Base-by-base conservation (phyloP, 1,139 yeast genomes). In the Yamadazyma taylorii region DNA sequence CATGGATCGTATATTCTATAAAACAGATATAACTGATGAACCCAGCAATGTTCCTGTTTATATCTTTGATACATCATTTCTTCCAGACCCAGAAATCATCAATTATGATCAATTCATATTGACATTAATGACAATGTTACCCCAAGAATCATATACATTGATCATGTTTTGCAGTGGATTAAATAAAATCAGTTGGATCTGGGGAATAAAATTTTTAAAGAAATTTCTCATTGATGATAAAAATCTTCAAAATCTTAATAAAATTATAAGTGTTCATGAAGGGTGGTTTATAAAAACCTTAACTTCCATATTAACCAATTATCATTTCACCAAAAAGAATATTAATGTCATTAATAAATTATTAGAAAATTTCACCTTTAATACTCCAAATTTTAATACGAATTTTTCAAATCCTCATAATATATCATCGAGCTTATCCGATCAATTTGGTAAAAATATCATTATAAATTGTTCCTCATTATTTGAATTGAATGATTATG, bases 211-310 rank as follows among this genome's bases (percentile, higher is more conserved):
- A 52, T 81, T 90, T 44, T 78, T 87, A 51, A 78, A 85, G 47
- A 64, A 75, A 49, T 73, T 92, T 32, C 80, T 90, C n/a, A 72
- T 73, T 11, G 68, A 55, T 39, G 50, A 53, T 27, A 33, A 45
- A 13, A 48, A 74, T 37, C 34, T 49, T 17, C 74, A 76, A 41
- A 75, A 76, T 41, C 69, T 65, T 27, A 45, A 53, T 26, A 82
- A 79, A 50, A 69, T 88, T 3, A 85, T 84, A 47, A 75, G 90
- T 28, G 96, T 92, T 4, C 97, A 92, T 59, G 97, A 90, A 52
- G 84, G 87, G 37, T 89, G 96, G 92, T 78, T 92, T 64, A 78
- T 88, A 13, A 79, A 89, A 50, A 84, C 96, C 0, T 74, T 89
- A 25, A 76, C 87, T 15, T 92, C 87, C 41, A 76, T 88, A 36